Base-by-base conservation (phyloP, 1,139 yeast genomes). In the Yamadazyma songkhlaensis region DNA sequence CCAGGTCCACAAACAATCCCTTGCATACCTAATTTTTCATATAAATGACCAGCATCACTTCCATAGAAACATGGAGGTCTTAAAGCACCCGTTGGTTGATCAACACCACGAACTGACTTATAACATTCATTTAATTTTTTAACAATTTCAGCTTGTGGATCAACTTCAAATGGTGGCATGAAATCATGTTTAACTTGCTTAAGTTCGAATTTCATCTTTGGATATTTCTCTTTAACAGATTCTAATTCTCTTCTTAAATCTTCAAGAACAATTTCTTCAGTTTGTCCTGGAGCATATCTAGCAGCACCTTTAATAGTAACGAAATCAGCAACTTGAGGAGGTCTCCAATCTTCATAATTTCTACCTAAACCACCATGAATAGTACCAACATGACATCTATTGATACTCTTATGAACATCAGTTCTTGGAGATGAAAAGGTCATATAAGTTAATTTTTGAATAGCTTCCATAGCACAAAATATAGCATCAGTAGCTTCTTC, bases 21-120 rank as follows among this genome's bases (percentile, higher is more conserved):
- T 37, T 45, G 36, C 48, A 54, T 48, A 6, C 49, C 53, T 20
- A 54, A 40, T 34, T 52, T 53, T 35, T 54, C 55, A 26, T 54
- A 54, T 12, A 54, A 42, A 35, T 53, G 57, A 11, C 59, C 59
- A 11, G 59, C 59, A 39, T 54, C 59, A 41, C 56, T 51, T 5
- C 59, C 59, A 35, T 54, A 54, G 37, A 53, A 54, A 33, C 59
- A 54, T 21, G 59, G 59, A 7, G 59, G 59, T 30, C 46, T 51
- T 24, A 54, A 38, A 6, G 55, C 59, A 3, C 59, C 59, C 2
- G 57, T 54, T 3, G 59, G 59, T 35, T 54, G 59, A 5, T 47
- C 49, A 6, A 41, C 48, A 4, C 50, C 51, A 25, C 59, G 40
- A 6, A 53, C 48, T 3, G 36, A 31, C 27, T 38, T 41, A 42